These are phyloP conservation scores for Dimocarpus longan DNA, from an alignment of 345 rosid species.

Conservation along the genomic window DNA sequence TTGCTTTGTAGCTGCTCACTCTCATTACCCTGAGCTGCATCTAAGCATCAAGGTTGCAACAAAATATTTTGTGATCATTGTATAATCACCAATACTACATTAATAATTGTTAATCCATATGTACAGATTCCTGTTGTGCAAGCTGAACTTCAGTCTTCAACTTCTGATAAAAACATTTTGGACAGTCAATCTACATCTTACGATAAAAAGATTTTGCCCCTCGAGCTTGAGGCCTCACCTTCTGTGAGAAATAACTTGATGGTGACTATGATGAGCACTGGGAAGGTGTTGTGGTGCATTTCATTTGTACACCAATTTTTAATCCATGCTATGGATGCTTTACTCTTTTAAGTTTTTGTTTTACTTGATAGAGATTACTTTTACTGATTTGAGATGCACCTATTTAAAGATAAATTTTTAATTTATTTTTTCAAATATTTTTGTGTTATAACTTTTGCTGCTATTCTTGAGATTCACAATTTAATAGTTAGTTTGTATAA, in stretches of 20 bases:
- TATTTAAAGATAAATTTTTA: background rate
- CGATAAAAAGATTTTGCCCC: slow-evolving; percentile 18
- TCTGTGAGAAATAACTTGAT: slow-evolving; percentile 5
- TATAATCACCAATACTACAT: slow-evolving; percentile 1
- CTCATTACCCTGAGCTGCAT: slow-evolving; percentile 40
- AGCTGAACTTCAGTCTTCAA: slow-evolving; percentile 21
- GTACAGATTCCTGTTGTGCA: slow-evolving; percentile 29
- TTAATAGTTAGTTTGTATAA: too few relatives aligned
- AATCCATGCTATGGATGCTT: background rate
- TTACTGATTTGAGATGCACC: background rate
- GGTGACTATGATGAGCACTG: slow-evolving; percentile 10
- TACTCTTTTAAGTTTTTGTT: background rate
- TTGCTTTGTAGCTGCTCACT: slow-evolving; percentile 48
- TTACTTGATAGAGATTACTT: background rate
- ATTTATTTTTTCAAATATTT: background rate
- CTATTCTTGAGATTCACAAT: background rate
- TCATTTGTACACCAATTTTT: background rate
- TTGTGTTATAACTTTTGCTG: background rate
- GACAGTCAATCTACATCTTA: slow-evolving; percentile 19
- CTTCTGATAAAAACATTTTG: slow-evolving; percentile 21
- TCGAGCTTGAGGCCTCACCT: slow-evolving; percentile 9
- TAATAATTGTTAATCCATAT: background rate
- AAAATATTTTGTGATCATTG: background rate
- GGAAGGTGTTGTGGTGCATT: slow-evolving; percentile 21
- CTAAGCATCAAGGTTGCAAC: slow-evolving; percentile 34